Evolutionary conservation across 129 eudicot genomes (phyloP).

Genomic region (Mikania micrantha): DNA sequence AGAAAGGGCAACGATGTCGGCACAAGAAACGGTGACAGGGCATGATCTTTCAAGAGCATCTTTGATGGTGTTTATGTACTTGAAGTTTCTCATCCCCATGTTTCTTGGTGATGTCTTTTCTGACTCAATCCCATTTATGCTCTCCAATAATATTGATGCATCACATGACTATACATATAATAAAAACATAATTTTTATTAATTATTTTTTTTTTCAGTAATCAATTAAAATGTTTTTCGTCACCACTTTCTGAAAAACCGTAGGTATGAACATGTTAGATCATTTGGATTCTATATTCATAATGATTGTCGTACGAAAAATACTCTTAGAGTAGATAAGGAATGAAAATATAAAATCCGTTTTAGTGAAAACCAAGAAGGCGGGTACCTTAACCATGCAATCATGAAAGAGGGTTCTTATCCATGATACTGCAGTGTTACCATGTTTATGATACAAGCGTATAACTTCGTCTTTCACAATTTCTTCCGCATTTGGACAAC

Average conservation of each 20-base stretch:
- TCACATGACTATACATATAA: slow-evolving; percentile 57
- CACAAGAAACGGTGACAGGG: slow-evolving; percentile 82
- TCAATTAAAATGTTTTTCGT: too few species aligned
- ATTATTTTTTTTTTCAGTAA: too few species aligned
- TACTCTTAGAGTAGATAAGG: too few species aligned
- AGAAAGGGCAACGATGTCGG: slow-evolving; percentile 78
- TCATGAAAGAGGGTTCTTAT: slow-evolving; percentile 84
- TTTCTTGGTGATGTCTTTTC: slow-evolving; percentile 51
- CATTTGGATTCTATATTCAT: too few species aligned
- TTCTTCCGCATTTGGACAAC: slow-evolving; percentile 73
- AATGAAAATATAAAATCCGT: too few species aligned
- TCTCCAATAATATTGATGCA: slow-evolving; percentile 72
- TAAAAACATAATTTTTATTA: too few species aligned
- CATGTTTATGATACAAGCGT: slow-evolving; percentile 53
- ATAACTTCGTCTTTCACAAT: slow-evolving; percentile 58
- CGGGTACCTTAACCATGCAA: slow-evolving; percentile 64
- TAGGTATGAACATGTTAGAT: too few species aligned
- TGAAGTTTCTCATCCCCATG: slow-evolving; percentile 85
- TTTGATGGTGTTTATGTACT: slow-evolving; percentile 73
- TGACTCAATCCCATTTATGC: slow-evolving; percentile 41
- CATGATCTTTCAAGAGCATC: slow-evolving; percentile 59
- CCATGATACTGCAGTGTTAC: slow-evolving; percentile 95
- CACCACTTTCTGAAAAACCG: too few species aligned
- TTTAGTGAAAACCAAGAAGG: not conserved
- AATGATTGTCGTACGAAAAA: too few species aligned